These are phyloP conservation scores for Lizonia empirigonia DNA, from an alignment of 2,329 filamentous ascomycete genomes.

Conservation along the genomic window DNA sequence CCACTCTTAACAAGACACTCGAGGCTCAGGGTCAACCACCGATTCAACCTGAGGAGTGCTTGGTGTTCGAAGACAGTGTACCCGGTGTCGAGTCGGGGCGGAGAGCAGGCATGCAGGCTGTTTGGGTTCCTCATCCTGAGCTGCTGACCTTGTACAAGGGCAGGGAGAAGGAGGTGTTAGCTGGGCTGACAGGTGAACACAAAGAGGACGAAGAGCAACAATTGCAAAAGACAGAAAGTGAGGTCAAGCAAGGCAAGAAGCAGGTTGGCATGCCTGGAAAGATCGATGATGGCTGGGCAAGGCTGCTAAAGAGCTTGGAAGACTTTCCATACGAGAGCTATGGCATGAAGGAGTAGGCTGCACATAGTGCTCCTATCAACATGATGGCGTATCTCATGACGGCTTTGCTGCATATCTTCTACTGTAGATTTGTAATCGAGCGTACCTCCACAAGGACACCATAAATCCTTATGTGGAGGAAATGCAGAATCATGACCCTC, in stretches of 20 bases:
- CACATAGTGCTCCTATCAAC: too few relatives aligned
- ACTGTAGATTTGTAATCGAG: too few relatives aligned
- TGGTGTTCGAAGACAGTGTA: constrained; percentile 96
- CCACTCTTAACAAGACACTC: constrained; percentile 80
- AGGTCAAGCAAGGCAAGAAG: constrained; percentile 46
- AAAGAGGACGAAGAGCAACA: constrained; percentile 58
- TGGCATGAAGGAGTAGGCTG: constrained; percentile 53
- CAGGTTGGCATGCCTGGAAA: constrained; percentile 57
- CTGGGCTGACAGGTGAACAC: constrained; percentile 77
- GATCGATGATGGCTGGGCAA: constrained; percentile 66
- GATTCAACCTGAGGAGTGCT: constrained; percentile 81
- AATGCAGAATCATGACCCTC: too few relatives aligned
- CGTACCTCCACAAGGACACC: too few relatives aligned
- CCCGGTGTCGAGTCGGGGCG: constrained; percentile 90
- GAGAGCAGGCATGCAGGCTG: constrained; percentile 89
- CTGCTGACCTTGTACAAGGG: constrained; percentile 77
- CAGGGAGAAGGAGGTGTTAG: constrained; percentile 79
- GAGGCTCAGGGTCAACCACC: constrained; percentile 62
- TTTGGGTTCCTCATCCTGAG: constrained; percentile 88
- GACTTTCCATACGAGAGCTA: constrained; percentile 65
- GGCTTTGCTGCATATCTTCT: too few relatives aligned
- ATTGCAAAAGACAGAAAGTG: constrained; percentile 43
- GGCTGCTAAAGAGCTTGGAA: constrained; percentile 59
- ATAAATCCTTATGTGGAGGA: too few relatives aligned
- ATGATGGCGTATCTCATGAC: too few relatives aligned